Conservation (phyloP, 352 stramenopile species). For the Phytophthora pini region DNA sequence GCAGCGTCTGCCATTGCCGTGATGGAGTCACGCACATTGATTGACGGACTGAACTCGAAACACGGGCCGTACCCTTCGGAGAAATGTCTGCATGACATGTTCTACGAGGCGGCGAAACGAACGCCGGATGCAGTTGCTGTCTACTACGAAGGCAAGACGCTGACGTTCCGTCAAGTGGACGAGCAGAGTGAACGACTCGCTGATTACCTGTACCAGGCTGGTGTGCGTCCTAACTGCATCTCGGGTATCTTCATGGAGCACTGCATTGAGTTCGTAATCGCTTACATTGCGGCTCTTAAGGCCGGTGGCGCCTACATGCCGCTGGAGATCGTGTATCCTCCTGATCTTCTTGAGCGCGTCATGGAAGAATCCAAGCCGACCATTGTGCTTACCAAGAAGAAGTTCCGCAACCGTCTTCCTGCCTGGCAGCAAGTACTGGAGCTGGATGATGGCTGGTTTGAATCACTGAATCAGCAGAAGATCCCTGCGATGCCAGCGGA, state of each 20-base stretch:
- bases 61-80: constrained; percentile 64
- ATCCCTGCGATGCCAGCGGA: constrained; percentile 58
- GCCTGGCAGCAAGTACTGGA: constrained; percentile 74
- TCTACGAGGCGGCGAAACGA: constrained; percentile 66
- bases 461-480: constrained; percentile 31
- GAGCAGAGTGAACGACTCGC: constrained; percentile 70
- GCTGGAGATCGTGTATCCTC: constrained; percentile 90
- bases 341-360: constrained; percentile 88
- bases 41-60: constrained; percentile 60
- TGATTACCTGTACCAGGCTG: constrained; percentile 66
- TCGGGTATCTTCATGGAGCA: constrained; percentile 93
- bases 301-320: constrained; percentile 93
- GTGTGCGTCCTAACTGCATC: constrained; percentile 74
- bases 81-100: constrained; percentile 86
- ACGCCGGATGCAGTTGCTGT: constrained; percentile 74
- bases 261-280: constrained; percentile 91
- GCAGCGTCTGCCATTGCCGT: constrained; percentile 40
- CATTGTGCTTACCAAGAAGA: constrained; percentile 88
- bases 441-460: constrained; percentile 68
- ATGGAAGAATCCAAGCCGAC: constrained; percentile 89
- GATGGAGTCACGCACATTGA: constrained; percentile 54
- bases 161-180: constrained; percentile 79
- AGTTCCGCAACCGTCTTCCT: constrained; percentile 66
- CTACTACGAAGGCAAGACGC: constrained; percentile 67
- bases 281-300: constrained; percentile 92